A percentile compares a stretch with the other conserved stretches of the same genome.
phyloP scores from a whole-genome alignment of 768 basidiomycete genomes.

The Podaxis sp. region DNA sequence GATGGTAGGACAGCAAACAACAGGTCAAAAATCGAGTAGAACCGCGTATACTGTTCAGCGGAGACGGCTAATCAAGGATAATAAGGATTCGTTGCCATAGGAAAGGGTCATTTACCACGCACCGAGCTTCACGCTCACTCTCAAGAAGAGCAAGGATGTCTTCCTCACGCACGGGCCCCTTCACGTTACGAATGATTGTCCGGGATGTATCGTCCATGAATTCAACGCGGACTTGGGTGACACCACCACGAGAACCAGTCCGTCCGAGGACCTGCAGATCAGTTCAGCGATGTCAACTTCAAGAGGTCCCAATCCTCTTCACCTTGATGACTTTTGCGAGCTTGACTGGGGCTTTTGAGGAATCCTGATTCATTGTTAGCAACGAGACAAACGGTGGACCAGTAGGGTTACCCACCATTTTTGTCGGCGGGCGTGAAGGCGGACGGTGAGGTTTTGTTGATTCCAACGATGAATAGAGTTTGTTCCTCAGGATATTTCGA shows the following conservation, averaged over 20 bases:
- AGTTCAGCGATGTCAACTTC: slow-evolving; percentile 10
- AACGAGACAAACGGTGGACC: not conserved
- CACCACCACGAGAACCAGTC: slow-evolving; percentile 98
- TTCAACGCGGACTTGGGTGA: slow-evolving; percentile 98
- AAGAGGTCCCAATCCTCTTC: slow-evolving; percentile 8
- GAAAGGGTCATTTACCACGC: slow-evolving; percentile 28
- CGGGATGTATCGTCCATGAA: slow-evolving; percentile 97
- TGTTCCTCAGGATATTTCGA: slow-evolving; percentile 14
- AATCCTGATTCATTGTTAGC: slow-evolving; percentile 47
- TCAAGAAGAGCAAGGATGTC: slow-evolving; percentile 97
- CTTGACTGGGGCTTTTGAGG: slow-evolving; percentile 90
- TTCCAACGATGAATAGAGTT: slow-evolving; percentile 28
- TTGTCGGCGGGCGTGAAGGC: slow-evolving; percentile 18
- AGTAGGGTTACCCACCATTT: slow-evolving; percentile 28
- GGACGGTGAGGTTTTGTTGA: slow-evolving; percentile 26
- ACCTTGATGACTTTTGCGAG: slow-evolving; percentile 98
- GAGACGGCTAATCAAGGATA: slow-evolving; percentile 26
- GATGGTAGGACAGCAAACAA: slow-evolving; percentile 3
- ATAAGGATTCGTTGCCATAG: not conserved
- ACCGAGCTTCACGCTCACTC: slow-evolving; percentile 99
- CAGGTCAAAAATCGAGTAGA: not conserved
- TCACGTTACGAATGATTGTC: slow-evolving; percentile 98
- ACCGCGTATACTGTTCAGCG: slow-evolving; percentile 24
- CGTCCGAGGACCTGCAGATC: slow-evolving; percentile 83
- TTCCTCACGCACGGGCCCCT: slow-evolving; percentile 93